Evolutionary conservation across 2,329 filamentous ascomycete species (phyloP), one percentile per base, ranked within the genome.

Genomic region (Blastomyces emzantsi): DNA sequence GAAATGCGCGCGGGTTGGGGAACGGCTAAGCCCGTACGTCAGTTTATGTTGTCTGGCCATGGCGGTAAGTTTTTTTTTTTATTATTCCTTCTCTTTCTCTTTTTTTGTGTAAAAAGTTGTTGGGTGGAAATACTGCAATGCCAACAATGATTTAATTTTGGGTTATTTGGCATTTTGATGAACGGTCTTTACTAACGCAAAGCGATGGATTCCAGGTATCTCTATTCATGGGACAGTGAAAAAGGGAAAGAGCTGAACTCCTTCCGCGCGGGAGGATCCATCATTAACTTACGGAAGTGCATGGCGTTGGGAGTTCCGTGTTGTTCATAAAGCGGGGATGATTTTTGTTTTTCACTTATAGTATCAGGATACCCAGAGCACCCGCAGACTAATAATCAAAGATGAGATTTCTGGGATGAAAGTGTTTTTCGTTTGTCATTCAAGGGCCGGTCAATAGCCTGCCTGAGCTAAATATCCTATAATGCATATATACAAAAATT

Each of bases 1-100:
- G 94, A 97, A 97, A 78, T 92, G 87, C 67, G 94, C 94, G 33
- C 83, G 94, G 67, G 87, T 99, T 74, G 94, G 94, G 47, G 94
- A 99, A 80, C 81, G 94, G 67, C 76, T 99, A 69, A 97, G 92
- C 75, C 94, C 94, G 52, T 97, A 97, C 76, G 90, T 99, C 71
- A 95, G 91, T 79, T 81, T 97, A 74, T 95, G 91, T 75, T 97
- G 93, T 75, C 82, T 97, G 41, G 77, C 91, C 70, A 97, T 99
- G 92, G 94, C 94, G 68, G 94, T 97, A 75, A 78, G 84, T 80
- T 62, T 51, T 41, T 13, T 8, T 33, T 6, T 33, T 33, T 30
- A 30, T 30, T 2, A 36, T 36, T 36, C 33, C 9, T 36, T 9
- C 33, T 39, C 9, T 39, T 39, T 13, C 8, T 13, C 36, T 3